Evolutionary conservation across 495 filamentous ascomycete genomes (phyloP).

Genomic region (Hypoxylon crocopeplum): DNA sequence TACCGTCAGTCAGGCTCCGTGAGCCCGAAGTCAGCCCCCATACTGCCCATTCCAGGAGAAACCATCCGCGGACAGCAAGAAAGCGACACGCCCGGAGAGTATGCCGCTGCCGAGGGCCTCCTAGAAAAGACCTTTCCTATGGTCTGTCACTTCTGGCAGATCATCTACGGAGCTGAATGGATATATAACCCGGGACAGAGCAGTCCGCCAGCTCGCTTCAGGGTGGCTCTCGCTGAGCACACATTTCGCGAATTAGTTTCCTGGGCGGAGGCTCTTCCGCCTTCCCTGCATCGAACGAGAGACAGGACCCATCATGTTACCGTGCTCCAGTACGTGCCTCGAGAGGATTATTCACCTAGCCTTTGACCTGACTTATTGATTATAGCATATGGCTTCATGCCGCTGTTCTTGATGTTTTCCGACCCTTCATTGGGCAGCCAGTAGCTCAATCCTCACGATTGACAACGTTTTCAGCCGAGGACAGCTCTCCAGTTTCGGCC

Average conservation of each 20-base stretch:
- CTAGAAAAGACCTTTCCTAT: conserved; percentile 17
- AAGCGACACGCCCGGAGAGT: neutral
- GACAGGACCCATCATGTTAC: conserved; percentile 19
- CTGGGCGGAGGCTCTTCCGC: conserved; percentile 30
- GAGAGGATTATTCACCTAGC: neutral
- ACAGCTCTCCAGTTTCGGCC: conserved; percentile 29
- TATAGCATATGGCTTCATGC: conserved; percentile 40
- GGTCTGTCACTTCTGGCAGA: conserved; percentile 31
- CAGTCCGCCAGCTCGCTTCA: conserved; percentile 8
- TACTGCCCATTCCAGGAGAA: conserved; percentile 30
- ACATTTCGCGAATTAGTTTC: conserved; percentile 31
- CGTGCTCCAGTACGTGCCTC: conserved; percentile 31
- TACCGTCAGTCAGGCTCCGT: conserved; percentile 31
- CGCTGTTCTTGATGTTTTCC: conserved; percentile 36
- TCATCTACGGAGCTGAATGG: conserved; percentile 31
- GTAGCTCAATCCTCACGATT: conserved; percentile 2
- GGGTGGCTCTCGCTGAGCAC: conserved; percentile 26
- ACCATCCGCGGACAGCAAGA: neutral
- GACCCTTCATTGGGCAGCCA: conserved; percentile 22
- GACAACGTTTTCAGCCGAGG: conserved; percentile 20
- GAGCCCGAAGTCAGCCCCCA: conserved; percentile 18
- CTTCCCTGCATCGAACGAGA: conserved; percentile 13
- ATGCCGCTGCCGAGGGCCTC: neutral
- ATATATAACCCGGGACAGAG: conserved; percentile 23
- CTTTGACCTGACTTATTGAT: neutral